Conservation (phyloP, 768 basidiomycete genomes). For the Lactifluus piperatus region DNA sequence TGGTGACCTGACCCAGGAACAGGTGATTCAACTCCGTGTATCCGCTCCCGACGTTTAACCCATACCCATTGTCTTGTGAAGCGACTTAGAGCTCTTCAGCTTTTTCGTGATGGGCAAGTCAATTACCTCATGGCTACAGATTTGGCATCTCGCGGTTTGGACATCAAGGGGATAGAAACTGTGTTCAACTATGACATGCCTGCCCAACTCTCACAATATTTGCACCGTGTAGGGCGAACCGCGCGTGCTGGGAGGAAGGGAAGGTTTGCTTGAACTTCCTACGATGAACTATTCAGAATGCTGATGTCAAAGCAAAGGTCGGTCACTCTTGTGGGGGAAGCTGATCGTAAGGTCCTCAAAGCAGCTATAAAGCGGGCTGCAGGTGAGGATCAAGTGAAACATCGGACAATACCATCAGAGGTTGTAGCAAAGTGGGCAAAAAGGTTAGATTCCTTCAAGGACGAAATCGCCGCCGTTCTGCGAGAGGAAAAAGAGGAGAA, state of each 20-base stretch:
- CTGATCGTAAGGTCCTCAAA: conserved; percentile 94
- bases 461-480: conserved; percentile 71
- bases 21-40: conserved; percentile 40
- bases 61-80: conserved; percentile 26
- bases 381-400: conserved; percentile 72
- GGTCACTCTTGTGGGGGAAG: conserved; percentile 91
- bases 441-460: conserved; percentile 60
- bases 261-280: conserved; percentile 44
- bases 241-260: conserved; percentile 92
- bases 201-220: conserved; percentile 81
- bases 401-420: conserved; percentile 79
- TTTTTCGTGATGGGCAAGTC: conserved; percentile 81
- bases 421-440: conserved; percentile 60
- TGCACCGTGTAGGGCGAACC: conserved; percentile 95
- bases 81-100: conserved; percentile 80
- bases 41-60: neutral
- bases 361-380: conserved; percentile 85
- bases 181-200: conserved; percentile 99
- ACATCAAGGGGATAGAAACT: conserved; percentile 95
- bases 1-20: conserved; percentile 93
- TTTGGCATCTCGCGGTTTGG: conserved; percentile 88
- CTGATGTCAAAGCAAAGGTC: conserved; percentile 44
- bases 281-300: neutral
- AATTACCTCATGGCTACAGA: conserved; percentile 96
- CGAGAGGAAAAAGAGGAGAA: conserved; percentile 95